phyloP scores from a whole-genome alignment of 768 basidiomycete species.

The Mycena pura region DNA sequence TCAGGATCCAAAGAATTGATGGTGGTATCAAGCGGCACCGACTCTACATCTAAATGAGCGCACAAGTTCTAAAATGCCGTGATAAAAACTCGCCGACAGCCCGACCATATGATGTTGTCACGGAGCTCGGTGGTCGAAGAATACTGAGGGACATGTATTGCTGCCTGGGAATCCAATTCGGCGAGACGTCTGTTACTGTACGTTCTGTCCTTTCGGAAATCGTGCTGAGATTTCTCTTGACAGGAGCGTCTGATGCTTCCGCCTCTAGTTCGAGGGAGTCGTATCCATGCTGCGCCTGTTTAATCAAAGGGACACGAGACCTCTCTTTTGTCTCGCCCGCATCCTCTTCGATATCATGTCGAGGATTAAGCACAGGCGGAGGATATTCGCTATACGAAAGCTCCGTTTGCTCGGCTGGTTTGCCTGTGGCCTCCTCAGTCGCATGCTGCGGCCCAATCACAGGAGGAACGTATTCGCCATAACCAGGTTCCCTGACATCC shows the following conservation, averaged over 20 bases:
- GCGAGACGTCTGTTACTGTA: constrained; percentile 64
- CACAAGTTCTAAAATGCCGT: background rate
- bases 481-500: too few species aligned
- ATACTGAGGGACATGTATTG: constrained; percentile 46
- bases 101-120: constrained; percentile 69
- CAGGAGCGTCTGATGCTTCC: constrained; percentile 39
- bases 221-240: constrained; percentile 57
- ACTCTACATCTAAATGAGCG: constrained; percentile 12
- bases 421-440: too few species aligned
- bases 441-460: too few species aligned
- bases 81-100: constrained; percentile 54
- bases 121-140: constrained; percentile 47
- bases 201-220: constrained; percentile 74
- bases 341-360: constrained; percentile 25
- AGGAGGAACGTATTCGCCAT: too few species aligned
- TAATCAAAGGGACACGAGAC: constrained; percentile 64
- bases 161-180: constrained; percentile 52
- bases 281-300: constrained; percentile 62
- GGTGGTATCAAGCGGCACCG: constrained; percentile 10
- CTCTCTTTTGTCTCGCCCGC: constrained; percentile 39
- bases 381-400: constrained; percentile 30
- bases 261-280: constrained; percentile 39
- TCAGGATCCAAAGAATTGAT: constrained; percentile 55
- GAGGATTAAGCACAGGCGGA: constrained; percentile 19
- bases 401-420: constrained; percentile 16